These are phyloP conservation scores for Lactarius quietus DNA, from an alignment of 768 basidiomycete genomes.

Conservation along the genomic window DNA sequence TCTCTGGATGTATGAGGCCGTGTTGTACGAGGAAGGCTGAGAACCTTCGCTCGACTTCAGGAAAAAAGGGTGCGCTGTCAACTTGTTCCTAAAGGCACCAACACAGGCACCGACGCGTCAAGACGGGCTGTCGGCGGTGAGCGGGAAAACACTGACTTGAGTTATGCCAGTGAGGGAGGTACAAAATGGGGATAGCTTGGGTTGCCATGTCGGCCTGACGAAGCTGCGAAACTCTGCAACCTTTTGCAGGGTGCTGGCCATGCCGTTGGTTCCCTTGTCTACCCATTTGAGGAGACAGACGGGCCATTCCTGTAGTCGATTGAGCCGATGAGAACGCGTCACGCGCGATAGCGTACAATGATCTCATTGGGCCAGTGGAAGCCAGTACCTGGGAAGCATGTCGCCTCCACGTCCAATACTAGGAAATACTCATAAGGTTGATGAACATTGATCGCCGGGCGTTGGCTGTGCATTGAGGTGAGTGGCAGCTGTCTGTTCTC, in stretches of 20 bases:
- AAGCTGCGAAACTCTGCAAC: slow-evolving; percentile 85
- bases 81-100: slow-evolving; percentile 65
- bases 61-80: slow-evolving; percentile 71
- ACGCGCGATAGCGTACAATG: slow-evolving; percentile 56
- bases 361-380: slow-evolving; percentile 94
- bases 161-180: slow-evolving; percentile 85
- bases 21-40: slow-evolving; percentile 66
- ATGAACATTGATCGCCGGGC: slow-evolving; percentile 27
- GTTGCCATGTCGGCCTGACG: slow-evolving; percentile 84
- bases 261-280: slow-evolving; percentile 50
- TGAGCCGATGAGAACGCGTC: not conserved
- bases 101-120: not conserved
- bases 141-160: slow-evolving; percentile 56
- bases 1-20: slow-evolving; percentile 59
- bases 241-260: slow-evolving; percentile 56
- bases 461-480: slow-evolving; percentile 3
- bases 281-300: slow-evolving; percentile 85
- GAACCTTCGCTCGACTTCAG: slow-evolving; percentile 60
- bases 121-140: not conserved
- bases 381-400: slow-evolving; percentile 62
- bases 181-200: slow-evolving; percentile 79
- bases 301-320: slow-evolving; percentile 74
- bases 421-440: slow-evolving; percentile 75
- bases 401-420: slow-evolving; percentile 88
- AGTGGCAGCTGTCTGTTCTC: slow-evolving; percentile 2